phyloP scores from a whole-genome alignment of 106 monocot species.

The Vanilla planifolia region DNA sequence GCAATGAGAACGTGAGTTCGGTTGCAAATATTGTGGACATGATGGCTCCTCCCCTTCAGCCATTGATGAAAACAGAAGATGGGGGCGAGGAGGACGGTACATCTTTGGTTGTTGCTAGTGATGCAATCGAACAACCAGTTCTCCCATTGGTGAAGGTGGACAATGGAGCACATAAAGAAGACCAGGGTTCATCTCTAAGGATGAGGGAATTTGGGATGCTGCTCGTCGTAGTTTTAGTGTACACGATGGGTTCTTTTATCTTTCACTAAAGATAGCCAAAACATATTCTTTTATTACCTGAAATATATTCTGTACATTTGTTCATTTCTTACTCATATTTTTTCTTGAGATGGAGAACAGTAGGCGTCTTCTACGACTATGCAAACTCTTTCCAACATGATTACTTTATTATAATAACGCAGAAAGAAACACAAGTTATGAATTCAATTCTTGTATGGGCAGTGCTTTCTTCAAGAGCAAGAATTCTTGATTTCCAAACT shows the following conservation, averaged over 20 bases:
- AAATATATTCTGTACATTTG: background rate
- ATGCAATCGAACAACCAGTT: background rate
- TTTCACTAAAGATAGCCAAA: background rate
- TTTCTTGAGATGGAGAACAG: background rate
- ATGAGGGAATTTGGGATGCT: constrained; percentile 3
- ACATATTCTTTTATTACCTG: background rate
- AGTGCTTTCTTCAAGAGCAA: too few species aligned
- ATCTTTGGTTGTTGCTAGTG: background rate
- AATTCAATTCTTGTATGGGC: too few species aligned
- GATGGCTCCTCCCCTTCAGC: constrained; percentile 1
- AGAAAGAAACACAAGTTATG: too few species aligned
- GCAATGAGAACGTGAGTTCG: background rate
- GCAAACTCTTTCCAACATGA: too few species aligned
- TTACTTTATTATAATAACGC: too few species aligned
- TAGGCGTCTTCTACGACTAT: too few species aligned
- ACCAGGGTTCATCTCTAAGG: background rate
- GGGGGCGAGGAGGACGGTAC: background rate
- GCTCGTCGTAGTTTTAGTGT: background rate
- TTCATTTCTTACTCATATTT: background rate
- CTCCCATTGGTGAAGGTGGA: constrained; percentile 6
- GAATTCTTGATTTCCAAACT: too few species aligned
- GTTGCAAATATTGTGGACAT: background rate
- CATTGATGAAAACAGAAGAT: constrained; percentile 7
- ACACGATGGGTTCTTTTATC: constrained; percentile 1
- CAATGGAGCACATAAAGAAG: background rate